Evolutionary conservation across 331 rosid species (phyloP).

Genomic region (Quercus tomentella): DNA sequence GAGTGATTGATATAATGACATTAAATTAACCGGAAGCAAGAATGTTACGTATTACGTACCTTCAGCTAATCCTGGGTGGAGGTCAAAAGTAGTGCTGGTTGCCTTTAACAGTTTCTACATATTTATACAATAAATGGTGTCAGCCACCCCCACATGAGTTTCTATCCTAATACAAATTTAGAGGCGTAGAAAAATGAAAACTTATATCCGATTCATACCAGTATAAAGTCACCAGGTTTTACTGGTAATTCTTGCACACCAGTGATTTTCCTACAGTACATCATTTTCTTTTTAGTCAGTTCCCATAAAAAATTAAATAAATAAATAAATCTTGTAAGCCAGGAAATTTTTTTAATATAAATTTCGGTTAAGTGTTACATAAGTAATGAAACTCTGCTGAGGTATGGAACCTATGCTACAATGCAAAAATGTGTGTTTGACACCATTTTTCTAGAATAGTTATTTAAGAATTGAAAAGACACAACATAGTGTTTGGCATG

Average conservation of each 20-base stretch:
- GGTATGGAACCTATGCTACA: too few species aligned
- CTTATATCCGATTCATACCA: constrained; percentile 22
- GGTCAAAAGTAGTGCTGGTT: constrained; percentile 30
- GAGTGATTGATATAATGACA: too few species aligned
- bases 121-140: neutral
- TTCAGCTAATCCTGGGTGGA: constrained; percentile 37
- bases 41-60: constrained; percentile 19
- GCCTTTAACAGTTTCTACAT: constrained; percentile 43
- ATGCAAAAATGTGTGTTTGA: too few species aligned
- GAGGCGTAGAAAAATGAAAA: neutral
- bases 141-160: neutral
- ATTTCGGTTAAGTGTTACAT: too few species aligned
- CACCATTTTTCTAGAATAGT: too few species aligned
- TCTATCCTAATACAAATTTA: neutral
- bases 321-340: too few species aligned
- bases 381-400: too few species aligned
- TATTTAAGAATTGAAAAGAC: too few species aligned
- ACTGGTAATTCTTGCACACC: constrained; percentile 52
- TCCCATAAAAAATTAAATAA: too few species aligned
- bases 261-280: constrained; percentile 36
- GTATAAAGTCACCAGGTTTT: constrained; percentile 45
- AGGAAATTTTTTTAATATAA: too few species aligned
- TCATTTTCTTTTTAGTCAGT: neutral
- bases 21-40: neutral
- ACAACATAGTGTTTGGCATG: too few species aligned